phyloP scores from a whole-genome alignment of 1,284 basidiomycete genomes.

The Irpex sp. region DNA sequence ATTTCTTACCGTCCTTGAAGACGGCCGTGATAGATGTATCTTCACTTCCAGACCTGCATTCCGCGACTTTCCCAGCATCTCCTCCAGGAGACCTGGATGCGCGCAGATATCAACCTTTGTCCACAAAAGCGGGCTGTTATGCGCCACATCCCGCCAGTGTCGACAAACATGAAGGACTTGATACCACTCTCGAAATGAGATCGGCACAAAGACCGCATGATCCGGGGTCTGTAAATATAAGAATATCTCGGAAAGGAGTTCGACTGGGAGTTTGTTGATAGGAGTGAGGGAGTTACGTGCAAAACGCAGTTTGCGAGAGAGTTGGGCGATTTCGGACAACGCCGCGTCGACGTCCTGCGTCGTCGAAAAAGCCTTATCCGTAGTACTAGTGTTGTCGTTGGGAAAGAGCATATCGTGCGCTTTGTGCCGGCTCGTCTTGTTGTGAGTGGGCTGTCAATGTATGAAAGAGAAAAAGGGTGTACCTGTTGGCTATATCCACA shows the following conservation, averaged over 20 bases:
- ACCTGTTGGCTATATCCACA: not conserved
- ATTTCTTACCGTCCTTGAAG: not conserved
- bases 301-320: slow-evolving; percentile 2
- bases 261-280: slow-evolving; percentile 6
- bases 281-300: slow-evolving; percentile 9
- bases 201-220: not conserved
- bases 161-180: slow-evolving; percentile 6
- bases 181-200: not conserved
- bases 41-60: not conserved
- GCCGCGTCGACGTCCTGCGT: slow-evolving; percentile 5
- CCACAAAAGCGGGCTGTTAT: slow-evolving; percentile 8
- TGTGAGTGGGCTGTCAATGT: not conserved
- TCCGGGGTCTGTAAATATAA: not conserved
- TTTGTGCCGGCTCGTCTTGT: too few species aligned
- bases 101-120: slow-evolving; percentile 4
- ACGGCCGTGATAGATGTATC: not conserved
- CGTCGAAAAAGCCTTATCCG: not conserved
- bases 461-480: not conserved
- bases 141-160: slow-evolving; percentile 9
- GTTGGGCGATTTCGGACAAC: slow-evolving; percentile 2
- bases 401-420: not conserved
- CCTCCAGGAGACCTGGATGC: slow-evolving; percentile 1
- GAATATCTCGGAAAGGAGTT: slow-evolving; percentile 11
- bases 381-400: too few species aligned
- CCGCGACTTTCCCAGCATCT: slow-evolving; percentile 6